phyloP scores from a whole-genome alignment of 305 asterid species.

The Fraxinus latifolia region DNA sequence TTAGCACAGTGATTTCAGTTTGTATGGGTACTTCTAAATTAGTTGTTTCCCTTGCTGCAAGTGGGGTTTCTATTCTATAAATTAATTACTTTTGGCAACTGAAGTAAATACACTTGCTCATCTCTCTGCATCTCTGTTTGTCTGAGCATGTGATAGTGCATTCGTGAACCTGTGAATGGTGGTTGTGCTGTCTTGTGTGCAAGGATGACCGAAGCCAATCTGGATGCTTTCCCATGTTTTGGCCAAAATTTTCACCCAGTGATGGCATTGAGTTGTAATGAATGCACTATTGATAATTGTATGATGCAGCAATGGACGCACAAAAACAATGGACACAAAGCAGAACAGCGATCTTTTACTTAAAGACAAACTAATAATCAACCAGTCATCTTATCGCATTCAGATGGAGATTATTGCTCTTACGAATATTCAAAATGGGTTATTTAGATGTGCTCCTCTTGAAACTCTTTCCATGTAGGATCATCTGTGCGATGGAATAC shows the following conservation, averaged over 20 bases:
- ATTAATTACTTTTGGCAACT: background rate
- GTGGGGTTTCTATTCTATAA: background rate
- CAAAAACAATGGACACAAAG: background rate
- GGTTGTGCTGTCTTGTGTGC: background rate
- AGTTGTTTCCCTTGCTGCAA: background rate
- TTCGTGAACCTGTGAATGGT: background rate
- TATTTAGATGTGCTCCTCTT: background rate
- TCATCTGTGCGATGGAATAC: background rate
- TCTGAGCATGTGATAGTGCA: background rate
- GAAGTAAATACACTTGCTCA: background rate
- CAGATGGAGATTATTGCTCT: background rate
- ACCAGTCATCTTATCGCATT: background rate
- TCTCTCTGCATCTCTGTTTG: background rate
- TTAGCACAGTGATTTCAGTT: constrained; percentile 2
- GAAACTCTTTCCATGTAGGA: background rate
- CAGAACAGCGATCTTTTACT: background rate
- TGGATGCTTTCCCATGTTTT: background rate
- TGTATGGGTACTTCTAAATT: constrained; percentile 17
- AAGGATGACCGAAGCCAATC: background rate
- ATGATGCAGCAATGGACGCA: background rate
- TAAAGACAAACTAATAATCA: background rate
- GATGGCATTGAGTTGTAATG: background rate
- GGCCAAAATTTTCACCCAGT: background rate
- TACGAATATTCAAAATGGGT: background rate
- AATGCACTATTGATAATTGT: background rate